Conservation (phyloP, 306 rosid genomes). For the Vicia villosa region DNA sequence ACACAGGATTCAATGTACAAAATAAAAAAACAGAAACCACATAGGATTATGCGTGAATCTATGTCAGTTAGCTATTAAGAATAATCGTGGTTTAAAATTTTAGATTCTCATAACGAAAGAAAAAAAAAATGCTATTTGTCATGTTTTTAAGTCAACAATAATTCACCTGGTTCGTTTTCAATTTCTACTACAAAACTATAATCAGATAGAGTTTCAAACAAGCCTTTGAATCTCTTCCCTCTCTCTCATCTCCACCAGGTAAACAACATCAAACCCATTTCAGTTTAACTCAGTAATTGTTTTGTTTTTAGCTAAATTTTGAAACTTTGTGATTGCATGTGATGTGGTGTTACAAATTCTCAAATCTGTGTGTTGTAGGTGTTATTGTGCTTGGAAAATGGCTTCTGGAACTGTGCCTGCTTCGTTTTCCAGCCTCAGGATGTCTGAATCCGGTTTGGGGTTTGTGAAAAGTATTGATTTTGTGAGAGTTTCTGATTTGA, state of each 20-base stretch:
- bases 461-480: conserved; percentile 69
- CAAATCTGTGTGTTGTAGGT: conserved; percentile 42
- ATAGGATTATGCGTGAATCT: not conserved
- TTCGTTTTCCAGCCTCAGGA: conserved; percentile 58
- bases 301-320: conserved; percentile 15
- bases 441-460: conserved; percentile 69
- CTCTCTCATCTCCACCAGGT: conserved; percentile 35
- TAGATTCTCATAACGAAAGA: conserved; percentile 11
- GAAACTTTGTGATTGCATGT: conserved; percentile 24
- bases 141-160: not conserved
- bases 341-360: conserved; percentile 26
- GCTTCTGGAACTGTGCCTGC: conserved; percentile 80
- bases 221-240: conserved; percentile 33
- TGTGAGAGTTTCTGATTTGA: conserved; percentile 72
- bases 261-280: not conserved
- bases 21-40: not conserved
- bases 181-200: not conserved
- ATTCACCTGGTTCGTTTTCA: too few relatives aligned
- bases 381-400: conserved; percentile 49
- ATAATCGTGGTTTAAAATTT: conserved; percentile 18
- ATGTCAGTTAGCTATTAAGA: conserved; percentile 18
- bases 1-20: not conserved
- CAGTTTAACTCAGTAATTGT: too few relatives aligned
- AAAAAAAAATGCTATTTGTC: conserved; percentile 21
- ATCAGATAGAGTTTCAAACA: not conserved